Percentiles rank a stretch among this genome's conserved stretches.
Conservation (phyloP, 768 basidiomycete species). For the Galerina marginata region DNA sequence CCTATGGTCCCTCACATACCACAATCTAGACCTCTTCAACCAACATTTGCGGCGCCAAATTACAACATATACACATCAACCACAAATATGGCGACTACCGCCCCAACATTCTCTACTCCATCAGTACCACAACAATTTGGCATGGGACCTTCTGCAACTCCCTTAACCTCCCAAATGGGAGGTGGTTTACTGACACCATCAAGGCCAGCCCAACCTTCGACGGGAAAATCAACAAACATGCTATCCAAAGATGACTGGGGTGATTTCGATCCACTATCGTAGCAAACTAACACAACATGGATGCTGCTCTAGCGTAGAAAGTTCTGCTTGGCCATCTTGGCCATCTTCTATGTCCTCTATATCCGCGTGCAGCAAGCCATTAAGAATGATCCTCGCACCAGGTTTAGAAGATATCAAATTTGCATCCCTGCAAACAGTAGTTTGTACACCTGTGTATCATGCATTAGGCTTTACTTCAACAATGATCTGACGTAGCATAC, state of each 20-base stretch:
- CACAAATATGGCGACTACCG: conserved; percentile 14
- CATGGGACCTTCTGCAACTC: conserved; percentile 22
- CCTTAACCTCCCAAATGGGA: conserved; percentile 23
- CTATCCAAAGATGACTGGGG: conserved; percentile 74
- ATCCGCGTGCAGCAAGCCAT: conserved; percentile 50
- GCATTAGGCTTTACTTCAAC: neutral
- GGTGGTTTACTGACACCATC: conserved; percentile 66
- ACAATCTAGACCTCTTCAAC: conserved; percentile 25
- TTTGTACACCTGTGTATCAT: conserved; percentile 61
- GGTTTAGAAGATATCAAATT: conserved; percentile 77
- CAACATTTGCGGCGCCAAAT: conserved; percentile 46
- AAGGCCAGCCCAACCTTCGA: conserved; percentile 59
- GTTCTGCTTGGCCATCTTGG: neutral
- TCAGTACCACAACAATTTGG: conserved; percentile 25
- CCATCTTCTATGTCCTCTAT: conserved; percentile 2
- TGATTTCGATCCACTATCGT: conserved; percentile 82
- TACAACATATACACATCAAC: conserved; percentile 56
- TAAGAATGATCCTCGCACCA: conserved; percentile 74
- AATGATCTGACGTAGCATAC: conserved; percentile 41
- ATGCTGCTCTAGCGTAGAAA: neutral
- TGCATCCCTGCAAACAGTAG: conserved; percentile 67
- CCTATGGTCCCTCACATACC: conserved; percentile 16
- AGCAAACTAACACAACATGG: conserved; percentile 3
- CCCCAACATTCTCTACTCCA: conserved; percentile 14
- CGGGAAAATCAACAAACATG: conserved; percentile 46